phyloP scores from a whole-genome alignment of 1,139 yeast species.

The Taphrina sp. region DNA sequence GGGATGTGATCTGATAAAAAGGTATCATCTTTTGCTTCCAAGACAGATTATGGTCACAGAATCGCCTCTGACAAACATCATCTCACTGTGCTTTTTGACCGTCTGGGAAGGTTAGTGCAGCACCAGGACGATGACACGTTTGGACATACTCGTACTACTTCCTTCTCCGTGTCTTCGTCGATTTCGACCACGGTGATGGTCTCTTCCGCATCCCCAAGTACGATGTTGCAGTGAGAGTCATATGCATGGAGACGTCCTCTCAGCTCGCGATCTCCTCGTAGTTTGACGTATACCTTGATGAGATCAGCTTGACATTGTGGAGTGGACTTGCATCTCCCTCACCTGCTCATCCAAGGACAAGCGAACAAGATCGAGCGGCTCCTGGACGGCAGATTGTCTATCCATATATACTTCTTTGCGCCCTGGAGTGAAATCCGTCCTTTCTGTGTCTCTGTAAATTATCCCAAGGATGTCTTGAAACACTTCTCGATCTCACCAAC shows the following conservation, averaged over 20 bases:
- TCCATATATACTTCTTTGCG: constrained; percentile 16
- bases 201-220: constrained; percentile 88
- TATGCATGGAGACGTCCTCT: constrained; percentile 73
- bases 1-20: too few relatives aligned
- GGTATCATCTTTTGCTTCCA: constrained; percentile 19
- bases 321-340: too few relatives aligned
- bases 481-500: too few relatives aligned
- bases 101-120: constrained; percentile 42
- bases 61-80: constrained; percentile 87
- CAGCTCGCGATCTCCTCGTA: constrained; percentile 94
- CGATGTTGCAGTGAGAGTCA: constrained; percentile 56
- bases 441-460: too few relatives aligned
- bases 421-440: too few relatives aligned
- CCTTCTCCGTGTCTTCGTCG: constrained; percentile 42
- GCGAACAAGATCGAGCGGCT: constrained; percentile 85
- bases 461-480: too few relatives aligned
- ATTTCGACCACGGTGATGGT: constrained; percentile 63
- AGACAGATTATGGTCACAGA: constrained; percentile 28
- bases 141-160: constrained; percentile 46
- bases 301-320: not conserved
- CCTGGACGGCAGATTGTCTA: constrained; percentile 40
- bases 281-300: constrained; percentile 70
- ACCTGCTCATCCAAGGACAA: constrained; percentile 72
- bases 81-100: constrained; percentile 67
- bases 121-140: constrained; percentile 17